phyloP scores from a whole-genome alignment of 106 monocot genomes.

The Vanilla planifolia region DNA sequence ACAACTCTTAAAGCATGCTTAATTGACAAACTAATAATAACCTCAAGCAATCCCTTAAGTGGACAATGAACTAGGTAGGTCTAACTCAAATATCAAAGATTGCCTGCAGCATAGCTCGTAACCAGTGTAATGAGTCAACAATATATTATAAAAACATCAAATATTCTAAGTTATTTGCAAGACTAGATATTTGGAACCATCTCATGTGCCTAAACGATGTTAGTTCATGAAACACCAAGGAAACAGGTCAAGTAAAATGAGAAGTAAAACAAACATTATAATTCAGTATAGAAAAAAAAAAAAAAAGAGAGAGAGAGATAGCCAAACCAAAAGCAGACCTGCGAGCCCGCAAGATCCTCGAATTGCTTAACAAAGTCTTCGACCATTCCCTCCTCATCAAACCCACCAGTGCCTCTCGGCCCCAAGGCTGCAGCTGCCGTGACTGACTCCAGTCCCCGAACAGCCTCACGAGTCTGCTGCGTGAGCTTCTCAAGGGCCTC shows the following conservation, averaged over 20 bases:
- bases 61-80: too few species aligned
- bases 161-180: too few species aligned
- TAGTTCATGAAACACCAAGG: neutral
- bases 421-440: neutral
- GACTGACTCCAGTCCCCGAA: constrained; percentile 14
- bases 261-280: neutral
- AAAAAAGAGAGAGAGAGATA: neutral
- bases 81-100: too few species aligned
- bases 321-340: neutral
- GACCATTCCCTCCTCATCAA: constrained; percentile 19
- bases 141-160: too few species aligned
- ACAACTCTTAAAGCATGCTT: too few species aligned
- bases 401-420: constrained; percentile 5
- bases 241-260: too few species aligned
- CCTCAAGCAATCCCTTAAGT: too few species aligned
- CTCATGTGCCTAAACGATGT: neutral
- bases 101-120: too few species aligned
- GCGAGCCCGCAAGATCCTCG: constrained; percentile 23
- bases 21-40: too few species aligned
- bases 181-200: too few species aligned
- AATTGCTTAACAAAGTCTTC: constrained; percentile 27
- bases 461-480: constrained; percentile 21
- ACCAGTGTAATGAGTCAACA: too few species aligned
- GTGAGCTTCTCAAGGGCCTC: constrained; percentile 19
- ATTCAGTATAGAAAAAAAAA: neutral